These are phyloP conservation scores for Zygnema circumcarinatum DNA, from an alignment of 139 green algal species.

Conservation along the genomic window DNA sequence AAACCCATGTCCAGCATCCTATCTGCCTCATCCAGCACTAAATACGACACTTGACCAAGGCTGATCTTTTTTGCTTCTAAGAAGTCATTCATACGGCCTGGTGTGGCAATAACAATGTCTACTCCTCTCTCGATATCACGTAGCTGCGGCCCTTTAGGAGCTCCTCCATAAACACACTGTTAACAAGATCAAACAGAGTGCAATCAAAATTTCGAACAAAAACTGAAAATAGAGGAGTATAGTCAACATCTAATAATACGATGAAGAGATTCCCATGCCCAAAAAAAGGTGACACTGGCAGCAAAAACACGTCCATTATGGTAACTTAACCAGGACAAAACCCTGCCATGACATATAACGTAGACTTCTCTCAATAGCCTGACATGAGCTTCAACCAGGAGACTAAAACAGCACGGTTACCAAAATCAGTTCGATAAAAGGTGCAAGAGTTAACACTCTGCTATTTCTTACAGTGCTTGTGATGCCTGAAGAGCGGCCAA, in stretches of 20 bases:
- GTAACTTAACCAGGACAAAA: too few species aligned
- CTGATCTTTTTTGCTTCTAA: slow-evolving; percentile 78
- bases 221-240: too few species aligned
- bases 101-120: slow-evolving; percentile 88
- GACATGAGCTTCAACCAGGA: too few species aligned
- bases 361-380: too few species aligned
- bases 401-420: too few species aligned
- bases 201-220: neutral
- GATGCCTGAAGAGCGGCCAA: slow-evolving; percentile 80
- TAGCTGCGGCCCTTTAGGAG: slow-evolving; percentile 85
- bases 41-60: slow-evolving; percentile 77
- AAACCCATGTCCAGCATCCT: slow-evolving; percentile 97
- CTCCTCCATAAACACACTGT: slow-evolving; percentile 89
- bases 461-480: slow-evolving; percentile 56
- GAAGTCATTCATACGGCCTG: slow-evolving; percentile 92
- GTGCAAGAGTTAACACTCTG: too few species aligned
- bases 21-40: slow-evolving; percentile 94
- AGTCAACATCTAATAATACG: too few species aligned
- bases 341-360: too few species aligned
- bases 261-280: too few species aligned
- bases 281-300: too few species aligned
- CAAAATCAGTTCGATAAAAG: too few species aligned
- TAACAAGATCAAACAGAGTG: slow-evolving; percentile 59
- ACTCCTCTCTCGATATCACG: slow-evolving; percentile 78
- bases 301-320: too few species aligned